These are phyloP conservation scores for Colletotrichum sp. DNA, from an alignment of 2,329 filamentous ascomycete genomes.

Conservation along the genomic window DNA sequence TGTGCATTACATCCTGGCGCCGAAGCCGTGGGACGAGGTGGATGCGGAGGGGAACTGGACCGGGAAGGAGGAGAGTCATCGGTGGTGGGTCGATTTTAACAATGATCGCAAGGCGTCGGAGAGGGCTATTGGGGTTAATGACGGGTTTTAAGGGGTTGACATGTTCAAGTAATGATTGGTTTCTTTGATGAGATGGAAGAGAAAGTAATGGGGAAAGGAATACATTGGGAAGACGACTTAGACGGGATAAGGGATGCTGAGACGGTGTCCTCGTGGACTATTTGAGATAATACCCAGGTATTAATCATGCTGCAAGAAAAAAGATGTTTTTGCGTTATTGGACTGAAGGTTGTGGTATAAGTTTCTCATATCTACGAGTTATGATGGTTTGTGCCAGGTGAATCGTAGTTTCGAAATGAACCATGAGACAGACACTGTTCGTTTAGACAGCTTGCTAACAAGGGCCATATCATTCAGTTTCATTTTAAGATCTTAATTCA, in stretches of 20 bases:
- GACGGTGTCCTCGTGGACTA: not conserved
- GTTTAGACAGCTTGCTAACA: no score
- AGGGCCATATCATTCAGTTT: no score
- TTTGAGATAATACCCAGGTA: constrained; percentile 2
- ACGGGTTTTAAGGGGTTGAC: constrained; percentile 28
- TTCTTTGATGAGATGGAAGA: no score
- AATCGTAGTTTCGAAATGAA: no score
- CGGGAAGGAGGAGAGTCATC: constrained; percentile 52
- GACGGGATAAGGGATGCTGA: not conserved
- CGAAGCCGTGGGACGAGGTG: constrained; percentile 66
- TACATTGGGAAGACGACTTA: not conserved
- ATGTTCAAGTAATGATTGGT: not conserved
- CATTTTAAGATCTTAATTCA: no score
- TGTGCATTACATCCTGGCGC: constrained; percentile 65
- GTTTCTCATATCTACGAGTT: not conserved
- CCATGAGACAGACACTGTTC: no score
- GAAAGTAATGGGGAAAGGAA: not conserved
- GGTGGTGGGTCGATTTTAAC: constrained; percentile 62
- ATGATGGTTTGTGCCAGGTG: no score
- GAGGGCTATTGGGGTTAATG: constrained; percentile 41
- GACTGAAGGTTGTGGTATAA: no score
- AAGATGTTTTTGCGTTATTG: not conserved
- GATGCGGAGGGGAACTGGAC: constrained; percentile 46
- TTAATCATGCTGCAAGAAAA: not conserved
- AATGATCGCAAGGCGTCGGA: constrained; percentile 47